Evolutionary conservation across 2,329 filamentous ascomycete species (phyloP), one percentile per base, ranked within the genome.

Genomic region (Beauveria asiatica): DNA sequence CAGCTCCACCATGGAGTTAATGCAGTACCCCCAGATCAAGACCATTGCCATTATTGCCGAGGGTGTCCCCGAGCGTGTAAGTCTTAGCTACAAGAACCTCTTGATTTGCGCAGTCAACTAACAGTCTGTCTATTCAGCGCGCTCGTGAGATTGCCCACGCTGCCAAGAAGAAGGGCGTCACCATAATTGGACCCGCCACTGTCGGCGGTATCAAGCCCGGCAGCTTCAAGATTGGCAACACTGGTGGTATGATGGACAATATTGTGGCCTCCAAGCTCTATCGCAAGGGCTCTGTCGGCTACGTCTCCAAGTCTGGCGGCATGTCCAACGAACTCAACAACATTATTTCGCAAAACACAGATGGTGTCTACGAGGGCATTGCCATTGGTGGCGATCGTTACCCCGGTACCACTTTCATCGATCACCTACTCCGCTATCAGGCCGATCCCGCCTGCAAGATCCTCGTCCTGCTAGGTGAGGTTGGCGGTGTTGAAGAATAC

Each of bases 311-410:
- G 85, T 99, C 94, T 62, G 94, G 94, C 74, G 94, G 94, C 80
- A 99, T 99, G 94, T 97, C 94, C 78, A 99, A 99, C 84, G 94
- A 99, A 83, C 81, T 99, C 72, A 99, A 99, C 89, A 99, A 99
- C 86, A 97, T 99, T 77, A 89, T 99, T 72, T 85, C 92, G 62
- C 89, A 96, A 76, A 96, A 84, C 77, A 97, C 94, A 70, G 92
- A 99, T 75, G 94, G 94, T 84, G 94, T 99, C 61, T 93, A 96
- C 77, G 94, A 99, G 84, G 94, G 94, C 86, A 89, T 99, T 72
- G 94, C 94, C 75, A 99, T 99, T 79, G 94, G 94, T 80, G 94
- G 94, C 87, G 94, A 99, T 79, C 85, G 94, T 77, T 99, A 99
- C 77, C 94, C 94, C 65, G 93, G 94, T 74, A 99, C 94, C 73